phyloP scores from a whole-genome alignment of 306 rosid genomes.

The Rosa lucieae region DNA sequence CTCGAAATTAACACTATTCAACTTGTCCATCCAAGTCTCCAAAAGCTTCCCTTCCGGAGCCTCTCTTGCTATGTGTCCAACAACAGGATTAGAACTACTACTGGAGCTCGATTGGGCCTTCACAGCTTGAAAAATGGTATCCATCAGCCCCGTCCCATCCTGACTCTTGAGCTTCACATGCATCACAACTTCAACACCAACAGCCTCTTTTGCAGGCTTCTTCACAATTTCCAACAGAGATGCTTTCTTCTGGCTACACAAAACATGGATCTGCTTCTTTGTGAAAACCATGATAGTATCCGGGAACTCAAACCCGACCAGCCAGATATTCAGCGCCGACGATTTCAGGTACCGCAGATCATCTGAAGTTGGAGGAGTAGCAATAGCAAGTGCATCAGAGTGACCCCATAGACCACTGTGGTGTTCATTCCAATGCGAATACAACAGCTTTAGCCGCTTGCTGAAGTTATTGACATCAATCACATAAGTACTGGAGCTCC shows the following conservation, averaged over 20 bases:
- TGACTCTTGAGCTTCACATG: slow-evolving; percentile 32
- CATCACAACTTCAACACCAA: slow-evolving; percentile 31
- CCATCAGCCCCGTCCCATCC: slow-evolving; percentile 32
- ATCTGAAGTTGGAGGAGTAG: slow-evolving; percentile 40
- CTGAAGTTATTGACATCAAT: slow-evolving; percentile 31
- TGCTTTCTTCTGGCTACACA: slow-evolving; percentile 43
- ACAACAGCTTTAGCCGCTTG: slow-evolving; percentile 26
- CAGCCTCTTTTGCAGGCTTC: slow-evolving; percentile 34
- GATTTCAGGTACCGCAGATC: slow-evolving; percentile 43
- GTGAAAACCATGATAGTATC: slow-evolving; percentile 37
- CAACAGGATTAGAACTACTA: slow-evolving; percentile 12
- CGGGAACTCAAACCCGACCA: slow-evolving; percentile 38
- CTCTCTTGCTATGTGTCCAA: slow-evolving; percentile 37
- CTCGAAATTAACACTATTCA: slow-evolving; percentile 24
- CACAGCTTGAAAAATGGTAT: slow-evolving; percentile 19
- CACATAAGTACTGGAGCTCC: slow-evolving; percentile 16
- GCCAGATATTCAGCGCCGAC: slow-evolving; percentile 35
- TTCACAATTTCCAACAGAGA: slow-evolving; percentile 29
- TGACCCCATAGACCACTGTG: slow-evolving; percentile 25
- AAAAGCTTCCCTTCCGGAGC: slow-evolving; percentile 41
- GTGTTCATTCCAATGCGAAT: slow-evolving; percentile 28
- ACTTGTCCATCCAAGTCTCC: slow-evolving; percentile 35
- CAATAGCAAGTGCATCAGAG: slow-evolving; percentile 27
- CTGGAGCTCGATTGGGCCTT: slow-evolving; percentile 21
- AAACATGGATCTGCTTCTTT: slow-evolving; percentile 37